Evolutionary conservation across 2,329 filamentous ascomycete species (phyloP), one percentile per base, ranked within the genome.

Genomic region (Niveomyces coronatus): DNA sequence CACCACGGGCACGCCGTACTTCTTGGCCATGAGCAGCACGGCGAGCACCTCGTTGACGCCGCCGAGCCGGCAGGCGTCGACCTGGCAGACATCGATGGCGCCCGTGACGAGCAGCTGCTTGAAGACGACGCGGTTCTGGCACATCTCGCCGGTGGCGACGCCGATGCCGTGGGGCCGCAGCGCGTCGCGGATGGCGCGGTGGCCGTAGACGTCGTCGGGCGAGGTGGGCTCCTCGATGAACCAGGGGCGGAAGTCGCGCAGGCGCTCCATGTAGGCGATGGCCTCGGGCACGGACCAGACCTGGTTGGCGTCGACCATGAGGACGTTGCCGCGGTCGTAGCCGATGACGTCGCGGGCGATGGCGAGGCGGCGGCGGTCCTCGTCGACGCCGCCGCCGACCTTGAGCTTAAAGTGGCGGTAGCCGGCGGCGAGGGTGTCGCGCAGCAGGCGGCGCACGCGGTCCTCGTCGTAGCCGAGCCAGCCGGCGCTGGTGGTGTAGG

Each of bases 291-390:
- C 86, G 35, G 80, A 85, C 86, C 86, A 94, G 42, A 91, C 72
- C 67, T 94, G 87, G 64, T 94, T 94, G 36, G 86, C 86, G 63
- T 94, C 86, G 10, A 93, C 80, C 86, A 94, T 94, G 50, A 94
- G 71, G 37, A 89, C 73, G 58, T 89, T 89, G 43, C 81, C 86
- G 54, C 71, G 67, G 59, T 93, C 85, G 58, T 82, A 89, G 3
- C 85, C 84, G 55, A 94, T 82, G 28, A 89, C 77, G 20, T 84
- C 76, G 31, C 86, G 69, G 5, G 85, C 85, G 57, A 93, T 86
- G 11, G 60, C 57, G 49, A 94, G 65, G 4, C 87, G 69, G 42
- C 72, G 67, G 50, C 71, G 71, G 59, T 94, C 86, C 45, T 80
- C 76, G 47, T 79, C 81, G 13, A 93, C 53, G 47, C 73, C 75